These are phyloP conservation scores for Phlyctochytrium bullatum DNA, from an alignment of 192 early-diverging fungal genomes.

Conservation along the genomic window DNA sequence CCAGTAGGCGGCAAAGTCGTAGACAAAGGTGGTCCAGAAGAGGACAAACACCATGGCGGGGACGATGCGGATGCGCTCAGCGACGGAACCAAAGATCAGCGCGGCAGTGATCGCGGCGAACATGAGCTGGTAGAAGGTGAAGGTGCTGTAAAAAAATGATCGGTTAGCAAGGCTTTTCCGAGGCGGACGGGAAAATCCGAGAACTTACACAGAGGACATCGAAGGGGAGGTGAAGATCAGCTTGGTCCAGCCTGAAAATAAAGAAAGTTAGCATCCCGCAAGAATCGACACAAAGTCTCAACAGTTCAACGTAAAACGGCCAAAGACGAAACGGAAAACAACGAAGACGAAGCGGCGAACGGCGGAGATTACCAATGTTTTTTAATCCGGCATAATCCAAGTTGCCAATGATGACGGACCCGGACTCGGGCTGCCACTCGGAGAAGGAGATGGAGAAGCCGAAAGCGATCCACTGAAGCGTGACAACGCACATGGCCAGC, in stretches of 20 bases:
- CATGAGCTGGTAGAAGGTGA: constrained; percentile 81
- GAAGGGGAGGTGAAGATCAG: constrained; percentile 49
- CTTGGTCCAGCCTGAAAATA: constrained; percentile 34
- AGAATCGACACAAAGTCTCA: too few species aligned
- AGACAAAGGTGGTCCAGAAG: constrained; percentile 76
- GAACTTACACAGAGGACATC: constrained; percentile 79
- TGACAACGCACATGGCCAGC: constrained; percentile 75
- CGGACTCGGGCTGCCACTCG: constrained; percentile 20
- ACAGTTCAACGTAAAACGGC: too few species aligned
- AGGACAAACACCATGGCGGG: constrained; percentile 86
- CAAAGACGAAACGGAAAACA: too few species aligned
- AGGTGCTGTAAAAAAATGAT: constrained; percentile 73
- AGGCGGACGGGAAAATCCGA: too few species aligned
- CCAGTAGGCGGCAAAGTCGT: constrained; percentile 89
- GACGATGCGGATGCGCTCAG: constrained; percentile 80
- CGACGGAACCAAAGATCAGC: constrained; percentile 80
- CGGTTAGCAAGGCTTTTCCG: constrained; percentile 46
- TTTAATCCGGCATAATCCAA: constrained; percentile 69
- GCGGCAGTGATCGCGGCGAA: constrained; percentile 90
- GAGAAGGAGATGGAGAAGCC: constrained; percentile 82
- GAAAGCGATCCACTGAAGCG: constrained; percentile 83
- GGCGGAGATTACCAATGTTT: too few species aligned
- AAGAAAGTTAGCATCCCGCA: too few species aligned
- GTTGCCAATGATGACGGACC: constrained; percentile 73
- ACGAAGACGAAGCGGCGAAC: too few species aligned